phyloP scores from a whole-genome alignment of 768 basidiomycete species.

The Chlorophyllum brunneum region DNA sequence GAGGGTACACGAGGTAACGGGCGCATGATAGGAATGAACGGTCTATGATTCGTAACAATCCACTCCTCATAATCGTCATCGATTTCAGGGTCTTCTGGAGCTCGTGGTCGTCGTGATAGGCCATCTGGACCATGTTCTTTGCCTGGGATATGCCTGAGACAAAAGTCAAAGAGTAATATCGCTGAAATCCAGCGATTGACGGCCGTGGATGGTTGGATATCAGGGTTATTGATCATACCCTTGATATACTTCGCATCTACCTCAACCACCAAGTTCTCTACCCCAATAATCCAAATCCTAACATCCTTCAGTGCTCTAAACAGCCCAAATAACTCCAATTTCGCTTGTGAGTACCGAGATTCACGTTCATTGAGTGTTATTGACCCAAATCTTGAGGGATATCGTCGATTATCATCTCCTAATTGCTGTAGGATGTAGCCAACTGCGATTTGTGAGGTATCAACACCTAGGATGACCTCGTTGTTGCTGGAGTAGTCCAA shows the following conservation, averaged over 20 bases:
- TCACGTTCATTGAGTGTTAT: constrained; percentile 20
- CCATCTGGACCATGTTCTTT: too few species aligned
- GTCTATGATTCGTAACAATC: too few species aligned
- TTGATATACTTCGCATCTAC: constrained; percentile 29
- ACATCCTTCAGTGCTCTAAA: constrained; percentile 21
- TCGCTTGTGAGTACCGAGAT: constrained; percentile 26
- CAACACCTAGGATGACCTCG: constrained; percentile 17
- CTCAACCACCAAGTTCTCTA: constrained; percentile 24
- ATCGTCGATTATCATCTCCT: constrained; percentile 8
- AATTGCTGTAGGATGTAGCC: too few species aligned
- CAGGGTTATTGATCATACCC: constrained; percentile 29
- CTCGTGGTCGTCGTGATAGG: too few species aligned
- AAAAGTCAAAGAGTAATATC: background rate
- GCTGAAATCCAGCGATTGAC: background rate
- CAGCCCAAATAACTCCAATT: constrained; percentile 31
- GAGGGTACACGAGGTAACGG: too few species aligned
- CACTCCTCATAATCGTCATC: too few species aligned
- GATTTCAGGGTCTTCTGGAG: too few species aligned
- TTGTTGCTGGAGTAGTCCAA: constrained; percentile 13
- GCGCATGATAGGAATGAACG: too few species aligned
- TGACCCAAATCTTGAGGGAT: constrained; percentile 18
- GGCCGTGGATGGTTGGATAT: constrained; percentile 18
- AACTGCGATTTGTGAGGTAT: constrained; percentile 17
- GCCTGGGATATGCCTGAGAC: too few species aligned
- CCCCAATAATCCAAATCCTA: too few species aligned